A percentile compares a stretch with the other conserved stretches of the same genome.
phyloP scores from a whole-genome alignment of 176 grass and related monocot genomes.

The Otatea glauca region DNA sequence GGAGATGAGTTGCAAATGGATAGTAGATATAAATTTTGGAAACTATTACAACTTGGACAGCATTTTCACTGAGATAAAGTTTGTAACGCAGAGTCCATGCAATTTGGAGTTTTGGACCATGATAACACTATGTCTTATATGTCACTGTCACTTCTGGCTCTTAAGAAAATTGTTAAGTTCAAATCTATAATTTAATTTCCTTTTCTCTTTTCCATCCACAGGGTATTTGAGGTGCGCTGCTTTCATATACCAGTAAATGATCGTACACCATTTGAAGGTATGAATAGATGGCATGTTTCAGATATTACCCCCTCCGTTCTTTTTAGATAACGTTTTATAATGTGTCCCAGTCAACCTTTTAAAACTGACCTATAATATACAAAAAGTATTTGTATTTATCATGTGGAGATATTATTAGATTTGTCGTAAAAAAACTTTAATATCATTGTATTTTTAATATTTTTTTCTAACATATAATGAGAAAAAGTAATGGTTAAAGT shows the following conservation, averaged over 20 bases:
- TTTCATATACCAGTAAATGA: constrained; percentile 75
- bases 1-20: background rate
- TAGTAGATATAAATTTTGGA: background rate
- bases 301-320: no score
- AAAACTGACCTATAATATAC: background rate
- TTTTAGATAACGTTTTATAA: background rate
- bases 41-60: background rate
- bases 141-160: background rate
- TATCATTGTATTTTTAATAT: background rate
- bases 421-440: background rate
- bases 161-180: no score
- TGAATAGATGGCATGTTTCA: no score
- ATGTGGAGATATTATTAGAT: background rate
- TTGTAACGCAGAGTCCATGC: background rate
- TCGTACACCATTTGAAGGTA: constrained; percentile 77
- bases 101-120: background rate
- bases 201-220: constrained; percentile 2
- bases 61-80: background rate
- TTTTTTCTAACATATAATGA: background rate
- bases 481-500: background rate
- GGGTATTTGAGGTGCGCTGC: constrained; percentile 74
- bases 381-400: background rate
- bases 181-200: background rate
- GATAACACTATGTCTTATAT: background rate
- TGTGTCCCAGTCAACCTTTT: background rate